phyloP scores from a whole-genome alignment of 2,329 filamentous ascomycete genomes.

The Fusarium keratoplasticum region DNA sequence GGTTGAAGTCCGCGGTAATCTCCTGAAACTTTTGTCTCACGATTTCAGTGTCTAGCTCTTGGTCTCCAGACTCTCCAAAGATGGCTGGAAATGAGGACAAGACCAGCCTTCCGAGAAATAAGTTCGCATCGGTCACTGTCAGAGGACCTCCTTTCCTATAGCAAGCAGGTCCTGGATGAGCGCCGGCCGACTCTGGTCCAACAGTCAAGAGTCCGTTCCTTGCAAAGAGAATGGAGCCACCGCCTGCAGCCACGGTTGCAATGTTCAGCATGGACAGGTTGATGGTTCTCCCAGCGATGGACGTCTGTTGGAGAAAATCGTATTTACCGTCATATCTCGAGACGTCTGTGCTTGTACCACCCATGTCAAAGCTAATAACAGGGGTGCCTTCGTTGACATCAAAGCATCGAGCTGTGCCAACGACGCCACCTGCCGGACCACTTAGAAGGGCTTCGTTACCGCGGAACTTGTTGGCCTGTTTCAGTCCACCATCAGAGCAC shows the following conservation, averaged over 20 bases:
- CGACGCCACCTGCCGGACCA: constrained; percentile 77
- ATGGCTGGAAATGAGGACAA: constrained; percentile 76
- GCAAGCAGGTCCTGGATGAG: constrained; percentile 77
- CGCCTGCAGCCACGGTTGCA: constrained; percentile 71
- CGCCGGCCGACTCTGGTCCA: constrained; percentile 77
- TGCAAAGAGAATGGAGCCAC: constrained; percentile 69
- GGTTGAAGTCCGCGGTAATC: constrained; percentile 55
- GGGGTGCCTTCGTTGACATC: constrained; percentile 73
- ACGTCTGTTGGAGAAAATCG: constrained; percentile 78
- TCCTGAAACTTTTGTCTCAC: constrained; percentile 52
- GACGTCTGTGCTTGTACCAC: constrained; percentile 78
- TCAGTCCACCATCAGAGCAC: constrained; percentile 64
- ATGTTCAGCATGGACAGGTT: constrained; percentile 79
- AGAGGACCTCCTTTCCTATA: constrained; percentile 78
- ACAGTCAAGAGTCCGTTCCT: constrained; percentile 77
- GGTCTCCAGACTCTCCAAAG: constrained; percentile 75
- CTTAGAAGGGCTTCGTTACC: constrained; percentile 75
- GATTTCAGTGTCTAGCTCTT: constrained; percentile 57
- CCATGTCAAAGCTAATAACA: constrained; percentile 56
- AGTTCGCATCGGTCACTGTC: constrained; percentile 78
- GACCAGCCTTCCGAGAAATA: constrained; percentile 69
- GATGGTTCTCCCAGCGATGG: constrained; percentile 76
- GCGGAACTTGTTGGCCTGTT: constrained; percentile 68
- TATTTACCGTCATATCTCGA: constrained; percentile 76
- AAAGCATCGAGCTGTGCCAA: constrained; percentile 76